Evolutionary conservation across 768 basidiomycete species (phyloP), one percentile per base, ranked within the genome.

Genomic region (Lentinula aciculospora): DNA sequence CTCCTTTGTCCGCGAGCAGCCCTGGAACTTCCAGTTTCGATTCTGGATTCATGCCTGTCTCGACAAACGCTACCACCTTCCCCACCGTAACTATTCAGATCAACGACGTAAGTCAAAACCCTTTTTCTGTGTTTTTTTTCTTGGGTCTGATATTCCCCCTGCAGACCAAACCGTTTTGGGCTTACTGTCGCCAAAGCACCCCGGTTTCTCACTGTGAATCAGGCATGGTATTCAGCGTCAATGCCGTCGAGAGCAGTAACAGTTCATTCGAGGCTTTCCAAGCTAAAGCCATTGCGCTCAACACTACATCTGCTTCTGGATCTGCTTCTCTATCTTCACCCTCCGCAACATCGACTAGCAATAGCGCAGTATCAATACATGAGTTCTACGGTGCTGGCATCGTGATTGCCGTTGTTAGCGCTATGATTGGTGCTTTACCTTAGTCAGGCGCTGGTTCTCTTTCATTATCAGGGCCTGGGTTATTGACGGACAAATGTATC

Each of bases 201-300:
- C 54, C 54, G 1, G 54, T 46, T 5, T 56, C 54, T 7, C 84
- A 86, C 66, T 85, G 84, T 64, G 76, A 74, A 0, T 65, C 69
- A 44, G 83, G 83, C 48, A 85, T 85, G 84, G 82, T 84, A 50
- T 84, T 84, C 68, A 67, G 80, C 23, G 73, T 72, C 59, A 87
- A 84, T 66, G 76, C 84, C 12, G 69, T 74, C 31, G 80, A 79
- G 60, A 60, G 69, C 2, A 75, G 81, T n/a, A 58, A 76, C 21
- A 80, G 81, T 61, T 82, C 66, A 63, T 85, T 81, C 63, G 75
- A 66, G 19, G 83, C 82, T 4, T 85, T 84, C 74, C 58, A 72
- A 49, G 72, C 72, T 2, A 69, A 70, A 19, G 82, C 82, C 8
- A 76, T 74, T 61, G 64, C 72, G 59, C 62, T 72, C 55, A 79